These are phyloP conservation scores for Boletus pseudo-olivaceus DNA, from an alignment of 768 basidiomycete species.

Conservation along the genomic window DNA sequence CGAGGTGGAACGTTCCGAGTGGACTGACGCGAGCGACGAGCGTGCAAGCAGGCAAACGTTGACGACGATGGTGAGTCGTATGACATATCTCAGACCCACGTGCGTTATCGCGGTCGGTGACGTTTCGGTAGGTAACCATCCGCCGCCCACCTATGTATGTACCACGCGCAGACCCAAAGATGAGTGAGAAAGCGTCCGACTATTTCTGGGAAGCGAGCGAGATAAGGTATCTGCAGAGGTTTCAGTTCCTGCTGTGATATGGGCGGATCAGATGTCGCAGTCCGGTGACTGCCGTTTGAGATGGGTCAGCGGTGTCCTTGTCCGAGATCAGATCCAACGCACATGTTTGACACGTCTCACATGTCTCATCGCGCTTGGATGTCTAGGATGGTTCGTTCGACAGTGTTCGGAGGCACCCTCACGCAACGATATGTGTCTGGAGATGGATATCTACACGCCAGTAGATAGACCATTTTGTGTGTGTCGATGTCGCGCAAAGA, in stretches of 20 bases:
- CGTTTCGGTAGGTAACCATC: too few relatives aligned
- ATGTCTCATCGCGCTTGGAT: not conserved
- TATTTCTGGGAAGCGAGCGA: not conserved
- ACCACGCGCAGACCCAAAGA: not conserved
- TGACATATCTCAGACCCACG: too few relatives aligned
- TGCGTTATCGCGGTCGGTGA: too few relatives aligned
- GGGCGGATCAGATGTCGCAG: not conserved
- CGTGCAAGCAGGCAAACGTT: too few relatives aligned
- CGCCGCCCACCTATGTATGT: not conserved
- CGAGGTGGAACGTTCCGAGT: too few relatives aligned
- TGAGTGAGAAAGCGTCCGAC: not conserved
- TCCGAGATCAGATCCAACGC: not conserved
- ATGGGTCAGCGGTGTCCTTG: not conserved
- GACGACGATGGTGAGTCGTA: too few relatives aligned
- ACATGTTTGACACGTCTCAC: not conserved
- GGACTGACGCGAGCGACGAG: too few relatives aligned
- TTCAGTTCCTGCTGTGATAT: not conserved
- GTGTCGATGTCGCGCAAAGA: not conserved
- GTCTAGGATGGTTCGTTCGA: too few relatives aligned
- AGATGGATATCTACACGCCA: not conserved
- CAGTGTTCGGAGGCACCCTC: not conserved
- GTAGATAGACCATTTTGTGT: not conserved
- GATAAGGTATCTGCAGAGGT: not conserved
- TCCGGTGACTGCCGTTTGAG: not conserved
- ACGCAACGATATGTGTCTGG: not conserved